phyloP scores from a whole-genome alignment of 345 rosid species.

The Eucalyptus globulus region DNA sequence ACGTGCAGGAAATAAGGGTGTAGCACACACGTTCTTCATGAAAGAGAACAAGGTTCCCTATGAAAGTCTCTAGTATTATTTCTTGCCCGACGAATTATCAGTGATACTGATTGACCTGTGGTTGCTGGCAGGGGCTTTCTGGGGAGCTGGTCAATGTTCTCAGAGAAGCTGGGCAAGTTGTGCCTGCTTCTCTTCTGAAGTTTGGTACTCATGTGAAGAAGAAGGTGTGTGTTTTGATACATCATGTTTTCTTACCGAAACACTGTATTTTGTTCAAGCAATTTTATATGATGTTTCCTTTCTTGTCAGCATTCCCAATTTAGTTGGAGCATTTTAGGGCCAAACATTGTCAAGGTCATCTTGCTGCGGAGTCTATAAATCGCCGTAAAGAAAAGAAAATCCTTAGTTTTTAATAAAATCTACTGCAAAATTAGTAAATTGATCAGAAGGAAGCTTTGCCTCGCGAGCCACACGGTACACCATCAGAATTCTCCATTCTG shows the following conservation, averaged over 20 bases:
- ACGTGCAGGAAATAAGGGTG: conserved; percentile 95
- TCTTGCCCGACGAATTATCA: neutral
- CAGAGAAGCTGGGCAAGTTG: conserved; percentile 79
- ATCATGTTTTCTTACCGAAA: neutral
- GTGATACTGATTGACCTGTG: neutral
- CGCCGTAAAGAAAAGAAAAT: neutral
- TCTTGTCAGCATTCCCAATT: neutral
- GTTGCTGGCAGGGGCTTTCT: conserved; percentile 48
- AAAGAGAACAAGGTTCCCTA: conserved; percentile 64
- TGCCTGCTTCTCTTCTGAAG: conserved; percentile 72
- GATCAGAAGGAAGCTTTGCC: neutral
- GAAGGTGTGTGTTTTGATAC: conserved; percentile 21
- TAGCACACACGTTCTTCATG: conserved; percentile 92
- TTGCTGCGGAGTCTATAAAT: neutral
- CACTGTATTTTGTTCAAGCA: neutral
- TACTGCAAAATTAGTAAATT: neutral
- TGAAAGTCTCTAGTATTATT: neutral
- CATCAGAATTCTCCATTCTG: neutral
- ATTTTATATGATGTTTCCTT: neutral
- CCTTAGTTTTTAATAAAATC: neutral
- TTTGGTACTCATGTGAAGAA: conserved; percentile 97
- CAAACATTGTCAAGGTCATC: neutral
- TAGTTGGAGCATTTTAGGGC: neutral
- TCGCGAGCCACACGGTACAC: neutral
- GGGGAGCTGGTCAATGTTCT: conserved; percentile 97